phyloP scores from a whole-genome alignment of 805 yeast genomes.

The Cyberlindnera galapagoensis region DNA sequence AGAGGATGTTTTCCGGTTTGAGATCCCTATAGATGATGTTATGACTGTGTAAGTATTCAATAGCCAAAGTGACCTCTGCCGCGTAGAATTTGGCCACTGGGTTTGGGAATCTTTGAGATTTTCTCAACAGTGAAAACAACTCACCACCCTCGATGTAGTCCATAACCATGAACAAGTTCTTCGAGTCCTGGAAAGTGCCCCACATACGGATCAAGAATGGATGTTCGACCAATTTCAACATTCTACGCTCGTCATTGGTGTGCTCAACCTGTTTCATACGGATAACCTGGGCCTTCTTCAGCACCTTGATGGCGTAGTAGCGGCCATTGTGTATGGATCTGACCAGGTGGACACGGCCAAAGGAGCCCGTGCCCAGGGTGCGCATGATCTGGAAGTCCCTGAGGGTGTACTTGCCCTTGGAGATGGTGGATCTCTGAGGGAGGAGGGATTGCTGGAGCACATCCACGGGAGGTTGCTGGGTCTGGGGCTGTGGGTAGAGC shows the following conservation, averaged over 20 bases:
- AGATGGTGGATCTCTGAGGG: constrained; percentile 23
- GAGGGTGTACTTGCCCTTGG: constrained; percentile 68
- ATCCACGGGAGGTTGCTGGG: constrained; percentile 2
- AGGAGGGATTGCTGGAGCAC: constrained; percentile 17
- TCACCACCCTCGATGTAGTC: constrained; percentile 97
- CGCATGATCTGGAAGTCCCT: constrained; percentile 78
- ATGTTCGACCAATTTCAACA: constrained; percentile 80
- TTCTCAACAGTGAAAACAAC: constrained; percentile 75
- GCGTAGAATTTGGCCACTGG: constrained; percentile 97
- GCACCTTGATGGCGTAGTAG: constrained; percentile 87
- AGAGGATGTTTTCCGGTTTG: constrained; percentile 86
- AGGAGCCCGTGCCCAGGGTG: constrained; percentile 92
- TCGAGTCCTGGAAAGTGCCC: constrained; percentile 93
- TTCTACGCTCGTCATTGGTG: constrained; percentile 89
- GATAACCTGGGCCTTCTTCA: constrained; percentile 81
- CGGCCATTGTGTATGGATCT: constrained; percentile 85
- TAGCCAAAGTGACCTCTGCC: constrained; percentile 79
- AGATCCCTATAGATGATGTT: constrained; percentile 87
- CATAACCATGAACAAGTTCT: constrained; percentile 88
- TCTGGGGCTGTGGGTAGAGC: constrained; percentile 1
- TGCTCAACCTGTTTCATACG: constrained; percentile 94
- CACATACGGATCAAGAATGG: constrained; percentile 91
- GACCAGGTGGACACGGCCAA: constrained; percentile 89
- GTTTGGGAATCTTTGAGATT: constrained; percentile 86
- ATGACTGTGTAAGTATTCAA: constrained; percentile 81